phyloP scores from a whole-genome alignment of 2,329 filamentous ascomycete genomes.

The Verticillium longisporum region DNA sequence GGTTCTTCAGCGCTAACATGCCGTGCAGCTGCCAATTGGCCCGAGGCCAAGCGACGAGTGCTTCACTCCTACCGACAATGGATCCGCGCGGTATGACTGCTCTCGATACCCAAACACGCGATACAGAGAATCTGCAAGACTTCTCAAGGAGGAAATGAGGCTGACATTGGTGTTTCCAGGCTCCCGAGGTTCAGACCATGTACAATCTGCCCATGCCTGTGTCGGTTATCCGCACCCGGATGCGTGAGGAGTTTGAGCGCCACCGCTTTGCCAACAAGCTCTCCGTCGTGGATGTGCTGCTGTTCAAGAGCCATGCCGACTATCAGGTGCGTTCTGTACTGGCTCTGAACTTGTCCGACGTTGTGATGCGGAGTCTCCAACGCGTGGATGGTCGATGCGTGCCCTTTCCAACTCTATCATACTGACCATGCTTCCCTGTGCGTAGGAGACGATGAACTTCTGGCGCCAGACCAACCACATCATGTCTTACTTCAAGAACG shows the following conservation, averaged over 20 bases:
- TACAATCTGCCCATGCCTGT: constrained; percentile 89
- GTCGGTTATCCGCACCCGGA: constrained; percentile 81
- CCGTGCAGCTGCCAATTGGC: constrained; percentile 72
- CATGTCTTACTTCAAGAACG: constrained; percentile 92
- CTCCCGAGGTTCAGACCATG: constrained; percentile 94
- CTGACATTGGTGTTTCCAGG: constrained; percentile 45
- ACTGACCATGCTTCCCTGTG: background rate
- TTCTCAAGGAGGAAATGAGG: background rate
- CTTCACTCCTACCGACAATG: constrained; percentile 88
- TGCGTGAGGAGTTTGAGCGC: constrained; percentile 94
- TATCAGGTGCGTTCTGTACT: constrained; percentile 64
- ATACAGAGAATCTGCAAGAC: background rate
- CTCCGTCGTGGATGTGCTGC: constrained; percentile 76
- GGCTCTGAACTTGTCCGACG: no score
- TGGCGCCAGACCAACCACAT: constrained; percentile 97
- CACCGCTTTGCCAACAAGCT: constrained; percentile 91
- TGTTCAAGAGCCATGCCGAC: constrained; percentile 87
- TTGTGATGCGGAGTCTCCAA: no score
- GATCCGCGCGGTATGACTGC: constrained; percentile 79
- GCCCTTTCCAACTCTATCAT: no score
- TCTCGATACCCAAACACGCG: background rate
- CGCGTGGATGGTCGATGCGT: no score
- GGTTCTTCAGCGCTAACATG: constrained; percentile 24
- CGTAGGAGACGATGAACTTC: constrained; percentile 94
- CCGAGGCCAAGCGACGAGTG: constrained; percentile 81